phyloP scores from a whole-genome alignment of 2,329 filamentous ascomycete species.

The Cladosporium velox region DNA sequence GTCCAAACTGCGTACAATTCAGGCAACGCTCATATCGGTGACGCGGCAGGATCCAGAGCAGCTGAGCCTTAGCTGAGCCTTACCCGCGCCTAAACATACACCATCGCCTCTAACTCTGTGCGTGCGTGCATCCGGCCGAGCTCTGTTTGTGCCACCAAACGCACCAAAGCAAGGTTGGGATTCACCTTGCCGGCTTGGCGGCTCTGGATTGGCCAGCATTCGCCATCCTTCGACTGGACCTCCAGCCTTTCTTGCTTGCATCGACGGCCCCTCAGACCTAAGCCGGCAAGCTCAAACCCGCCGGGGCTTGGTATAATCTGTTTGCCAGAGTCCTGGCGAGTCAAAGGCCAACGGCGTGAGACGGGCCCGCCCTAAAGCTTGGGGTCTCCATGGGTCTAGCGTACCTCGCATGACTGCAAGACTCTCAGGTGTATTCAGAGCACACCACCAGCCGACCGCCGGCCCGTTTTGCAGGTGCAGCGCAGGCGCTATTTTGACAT shows the following conservation, averaged over 20 bases:
- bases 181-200: slow-evolving; percentile 10
- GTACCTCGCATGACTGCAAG: background rate
- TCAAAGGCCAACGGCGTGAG: slow-evolving; percentile 10
- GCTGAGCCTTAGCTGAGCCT: background rate
- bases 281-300: slow-evolving; percentile 13
- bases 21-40: background rate
- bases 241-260: background rate
- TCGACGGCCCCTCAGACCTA: slow-evolving; percentile 5
- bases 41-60: background rate
- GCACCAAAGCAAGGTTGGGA: slow-evolving; percentile 10
- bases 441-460: background rate
- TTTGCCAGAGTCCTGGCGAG: background rate
- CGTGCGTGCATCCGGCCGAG: background rate
- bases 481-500: slow-evolving; percentile 4
- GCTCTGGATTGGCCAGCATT: background rate
- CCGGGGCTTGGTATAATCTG: slow-evolving; percentile 13
- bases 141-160: background rate
- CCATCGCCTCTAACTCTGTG: background rate
- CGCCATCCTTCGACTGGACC: background rate
- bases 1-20: background rate
- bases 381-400: slow-evolving; percentile 13
- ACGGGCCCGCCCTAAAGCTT: slow-evolving; percentile 10
- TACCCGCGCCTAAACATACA: background rate
- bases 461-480: slow-evolving; percentile 7
- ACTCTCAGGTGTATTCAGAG: slow-evolving; percentile 3